Evolutionary conservation across 352 stramenopile species (phyloP).

Genomic region (Blastocystis sp.): DNA sequence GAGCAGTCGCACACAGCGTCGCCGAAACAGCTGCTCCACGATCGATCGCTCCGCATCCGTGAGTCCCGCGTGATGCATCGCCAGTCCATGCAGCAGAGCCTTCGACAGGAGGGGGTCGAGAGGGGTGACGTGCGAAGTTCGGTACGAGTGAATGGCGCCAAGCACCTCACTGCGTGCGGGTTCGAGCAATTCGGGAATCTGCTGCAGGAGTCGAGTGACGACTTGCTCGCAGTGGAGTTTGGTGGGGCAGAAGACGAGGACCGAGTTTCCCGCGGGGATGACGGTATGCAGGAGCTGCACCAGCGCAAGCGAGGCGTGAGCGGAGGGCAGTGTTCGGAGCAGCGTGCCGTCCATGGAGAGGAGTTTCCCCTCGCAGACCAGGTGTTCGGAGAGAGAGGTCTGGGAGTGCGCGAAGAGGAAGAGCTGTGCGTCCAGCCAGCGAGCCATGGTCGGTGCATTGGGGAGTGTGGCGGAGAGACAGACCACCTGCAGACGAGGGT

Average conservation of each 20-base stretch:
- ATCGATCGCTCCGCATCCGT: background rate
- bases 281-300: background rate
- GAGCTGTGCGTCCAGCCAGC: background rate
- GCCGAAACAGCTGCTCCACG: background rate
- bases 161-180: background rate
- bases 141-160: background rate
- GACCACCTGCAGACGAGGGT: background rate
- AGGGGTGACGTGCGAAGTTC: background rate
- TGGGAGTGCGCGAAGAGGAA: background rate
- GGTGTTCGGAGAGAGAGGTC: background rate
- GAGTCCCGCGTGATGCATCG: slow-evolving; percentile 19
- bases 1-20: background rate
- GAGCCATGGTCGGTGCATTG: background rate
- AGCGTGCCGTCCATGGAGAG: background rate
- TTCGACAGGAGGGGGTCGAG: background rate
- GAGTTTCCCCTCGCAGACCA: background rate
- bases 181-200: background rate
- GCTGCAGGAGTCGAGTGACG: background rate
- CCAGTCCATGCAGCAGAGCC: background rate
- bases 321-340: background rate
- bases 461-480: slow-evolving; percentile 13
- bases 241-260: slow-evolving; percentile 33
- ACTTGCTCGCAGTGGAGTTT: background rate
- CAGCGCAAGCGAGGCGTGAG: background rate
- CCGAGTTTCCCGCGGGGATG: background rate